A percentile compares a stretch with the other conserved stretches of the same genome.
These are phyloP conservation scores for Phaeoacremonium minimum DNA, from an alignment of 2,329 filamentous ascomycete genomes.

Conservation along the genomic window DNA sequence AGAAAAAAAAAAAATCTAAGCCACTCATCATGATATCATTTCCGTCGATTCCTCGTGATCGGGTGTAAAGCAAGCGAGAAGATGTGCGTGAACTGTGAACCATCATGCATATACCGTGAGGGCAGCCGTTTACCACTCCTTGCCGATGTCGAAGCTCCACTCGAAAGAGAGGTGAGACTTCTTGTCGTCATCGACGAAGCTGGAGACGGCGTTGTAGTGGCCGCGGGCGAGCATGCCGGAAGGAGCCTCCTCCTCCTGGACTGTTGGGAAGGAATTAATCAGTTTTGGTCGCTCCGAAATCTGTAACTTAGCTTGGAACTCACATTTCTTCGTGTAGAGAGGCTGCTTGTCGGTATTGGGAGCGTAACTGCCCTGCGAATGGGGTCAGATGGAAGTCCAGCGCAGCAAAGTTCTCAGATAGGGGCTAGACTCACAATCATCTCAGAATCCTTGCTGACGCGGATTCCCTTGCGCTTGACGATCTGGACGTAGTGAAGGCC, in stretches of 20 bases:
- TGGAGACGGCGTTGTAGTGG: conserved; percentile 83
- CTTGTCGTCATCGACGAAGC: conserved; percentile 94
- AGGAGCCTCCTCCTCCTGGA: conserved; percentile 88
- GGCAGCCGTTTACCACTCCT: conserved; percentile 74
- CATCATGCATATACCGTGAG: no score
- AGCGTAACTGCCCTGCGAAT: conserved; percentile 85
- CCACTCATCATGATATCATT: no score
- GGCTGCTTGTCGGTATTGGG: conserved; percentile 87
- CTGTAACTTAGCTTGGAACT: conserved; percentile 28
- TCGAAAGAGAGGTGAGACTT: conserved; percentile 87
- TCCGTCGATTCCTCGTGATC: no score
- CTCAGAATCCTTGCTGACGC: conserved; percentile 88
- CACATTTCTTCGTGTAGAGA: conserved; percentile 88
- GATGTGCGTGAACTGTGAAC: not conserved
- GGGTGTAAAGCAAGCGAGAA: not conserved
- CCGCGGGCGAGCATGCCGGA: conserved; percentile 86
- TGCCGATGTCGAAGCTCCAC: conserved; percentile 94
- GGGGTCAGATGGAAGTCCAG: no score
- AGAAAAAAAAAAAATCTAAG: no score
- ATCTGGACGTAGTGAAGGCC: conserved; percentile 95
- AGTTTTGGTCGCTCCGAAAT: not conserved
- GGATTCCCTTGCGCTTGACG: conserved; percentile 84
- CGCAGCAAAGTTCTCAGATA: not conserved
- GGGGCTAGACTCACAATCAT: conserved; percentile 73
- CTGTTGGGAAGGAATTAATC: conserved; percentile 40